These are phyloP conservation scores for Diaporthe humulicola DNA, from an alignment of 2,329 filamentous ascomycete genomes.

Conservation along the genomic window DNA sequence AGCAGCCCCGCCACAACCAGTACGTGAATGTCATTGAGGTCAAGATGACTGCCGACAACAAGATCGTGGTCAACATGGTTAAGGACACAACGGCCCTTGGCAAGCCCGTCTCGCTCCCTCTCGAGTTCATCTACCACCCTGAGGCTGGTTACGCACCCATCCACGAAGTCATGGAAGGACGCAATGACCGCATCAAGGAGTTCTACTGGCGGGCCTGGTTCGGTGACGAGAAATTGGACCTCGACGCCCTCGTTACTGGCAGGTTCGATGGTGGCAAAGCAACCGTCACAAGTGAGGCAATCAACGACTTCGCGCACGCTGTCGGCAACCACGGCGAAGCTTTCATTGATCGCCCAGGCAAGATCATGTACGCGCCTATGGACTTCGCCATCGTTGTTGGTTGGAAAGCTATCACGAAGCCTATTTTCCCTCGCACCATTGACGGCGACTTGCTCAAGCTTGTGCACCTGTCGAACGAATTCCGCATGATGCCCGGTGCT, in stretches of 20 bases:
- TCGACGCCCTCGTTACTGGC: conserved; percentile 86
- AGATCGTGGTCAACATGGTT: conserved; percentile 90
- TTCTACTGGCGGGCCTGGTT: conserved; percentile 99
- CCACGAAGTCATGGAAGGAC: conserved; percentile 93
- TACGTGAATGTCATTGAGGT: conserved; percentile 91
- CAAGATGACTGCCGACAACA: conserved; percentile 78
- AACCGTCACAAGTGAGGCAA: conserved; percentile 89
- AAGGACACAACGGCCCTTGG: conserved; percentile 92
- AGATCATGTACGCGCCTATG: conserved; percentile 96
- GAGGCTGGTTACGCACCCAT: conserved; percentile 98
- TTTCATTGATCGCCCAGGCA: conserved; percentile 95
- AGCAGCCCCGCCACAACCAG: conserved; percentile 88
- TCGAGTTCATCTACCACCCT: conserved; percentile 93
- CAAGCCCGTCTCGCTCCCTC: conserved; percentile 83
- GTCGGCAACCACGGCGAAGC: conserved; percentile 98
- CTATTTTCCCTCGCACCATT: conserved; percentile 96
- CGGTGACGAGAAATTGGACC: conserved; percentile 84
- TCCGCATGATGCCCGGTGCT: conserved; percentile 97
- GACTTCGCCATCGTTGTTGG: conserved; percentile 98
- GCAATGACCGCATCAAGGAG: conserved; percentile 98
- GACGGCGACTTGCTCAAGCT: conserved; percentile 96
- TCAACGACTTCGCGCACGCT: conserved; percentile 99
- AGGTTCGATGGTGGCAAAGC: conserved; percentile 91
- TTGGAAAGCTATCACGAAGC: conserved; percentile 99
- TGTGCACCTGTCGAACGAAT: conserved; percentile 96